A percentile compares a stretch with the other conserved stretches of the same genome.
phyloP scores from a whole-genome alignment of 202 grass and related monocot species.

The Dendrocalamus latiflorus region DNA sequence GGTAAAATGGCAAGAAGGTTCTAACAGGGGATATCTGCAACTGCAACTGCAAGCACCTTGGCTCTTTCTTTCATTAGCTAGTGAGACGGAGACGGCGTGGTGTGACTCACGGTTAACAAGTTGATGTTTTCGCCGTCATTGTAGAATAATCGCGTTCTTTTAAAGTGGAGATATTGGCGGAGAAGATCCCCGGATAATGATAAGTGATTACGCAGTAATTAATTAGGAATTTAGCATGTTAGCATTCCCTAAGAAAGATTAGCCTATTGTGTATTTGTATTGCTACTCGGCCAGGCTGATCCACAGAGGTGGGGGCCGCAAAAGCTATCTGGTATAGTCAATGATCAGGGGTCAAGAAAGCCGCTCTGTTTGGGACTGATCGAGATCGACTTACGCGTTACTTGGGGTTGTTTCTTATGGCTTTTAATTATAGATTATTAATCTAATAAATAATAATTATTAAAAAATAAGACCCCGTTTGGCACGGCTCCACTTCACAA shows the following conservation, averaged over 20 bases:
- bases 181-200: neutral
- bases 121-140: constrained; percentile 18
- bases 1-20: neutral
- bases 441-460: no score
- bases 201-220: neutral
- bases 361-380: neutral
- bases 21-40: neutral
- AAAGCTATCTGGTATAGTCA: neutral
- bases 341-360: constrained; percentile 8
- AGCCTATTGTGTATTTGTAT: neutral
- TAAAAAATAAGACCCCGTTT: no score
- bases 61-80: neutral
- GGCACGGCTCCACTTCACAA: no score
- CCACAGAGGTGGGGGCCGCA: neutral
- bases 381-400: no score
- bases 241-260: neutral
- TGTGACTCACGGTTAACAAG: neutral
- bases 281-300: neutral
- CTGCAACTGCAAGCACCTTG: constrained; percentile 11
- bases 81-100: neutral
- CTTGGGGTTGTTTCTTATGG: no score
- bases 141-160: neutral
- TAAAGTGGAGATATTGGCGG: neutral
- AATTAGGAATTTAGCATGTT: neutral
- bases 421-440: no score